Conservation (phyloP, 192 early-diverging fungal genomes). For the Spizellomyces punctatus region DNA sequence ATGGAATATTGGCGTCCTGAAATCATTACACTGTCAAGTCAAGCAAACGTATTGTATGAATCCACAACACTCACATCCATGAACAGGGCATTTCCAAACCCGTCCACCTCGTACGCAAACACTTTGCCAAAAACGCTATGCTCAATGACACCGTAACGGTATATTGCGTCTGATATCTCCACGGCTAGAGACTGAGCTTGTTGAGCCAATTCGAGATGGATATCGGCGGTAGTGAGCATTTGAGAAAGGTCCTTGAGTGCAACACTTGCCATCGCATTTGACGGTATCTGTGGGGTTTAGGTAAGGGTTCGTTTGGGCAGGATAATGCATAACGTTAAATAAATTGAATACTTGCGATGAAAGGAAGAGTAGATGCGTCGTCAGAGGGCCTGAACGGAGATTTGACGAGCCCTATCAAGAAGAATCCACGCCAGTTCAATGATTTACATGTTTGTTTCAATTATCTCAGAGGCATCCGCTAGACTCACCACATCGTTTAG, state of each 20-base stretch:
- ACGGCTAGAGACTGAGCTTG: conserved; percentile 43
- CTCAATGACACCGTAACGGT: conserved; percentile 47
- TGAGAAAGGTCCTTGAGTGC: conserved; percentile 52
- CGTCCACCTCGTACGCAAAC: conserved; percentile 74
- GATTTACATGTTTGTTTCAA: conserved; percentile 2
- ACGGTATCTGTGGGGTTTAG: conserved; percentile 41
- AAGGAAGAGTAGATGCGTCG: conserved; percentile 60
- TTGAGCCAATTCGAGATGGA: conserved; percentile 37
- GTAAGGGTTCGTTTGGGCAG: background rate
- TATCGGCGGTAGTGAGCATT: conserved; percentile 37
- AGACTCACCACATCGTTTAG: conserved; percentile 40
- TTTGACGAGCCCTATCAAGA: conserved; percentile 24
- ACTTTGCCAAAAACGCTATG: conserved; percentile 58
- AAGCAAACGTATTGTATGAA: too few relatives aligned
- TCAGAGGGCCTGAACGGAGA: conserved; percentile 63
- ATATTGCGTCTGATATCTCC: conserved; percentile 56
- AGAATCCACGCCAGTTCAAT: background rate
- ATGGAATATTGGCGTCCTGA: conserved; percentile 66
- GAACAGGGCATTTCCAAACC: conserved; percentile 61
- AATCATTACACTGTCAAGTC: too few relatives aligned
- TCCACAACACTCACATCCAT: conserved; percentile 48
- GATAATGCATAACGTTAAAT: background rate
- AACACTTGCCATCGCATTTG: conserved; percentile 64
- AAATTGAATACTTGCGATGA: conserved; percentile 28
- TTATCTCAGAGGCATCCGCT: conserved; percentile 18